phyloP scores from a whole-genome alignment of 768 basidiomycete genomes.

The Agaricus subrufescens region DNA sequence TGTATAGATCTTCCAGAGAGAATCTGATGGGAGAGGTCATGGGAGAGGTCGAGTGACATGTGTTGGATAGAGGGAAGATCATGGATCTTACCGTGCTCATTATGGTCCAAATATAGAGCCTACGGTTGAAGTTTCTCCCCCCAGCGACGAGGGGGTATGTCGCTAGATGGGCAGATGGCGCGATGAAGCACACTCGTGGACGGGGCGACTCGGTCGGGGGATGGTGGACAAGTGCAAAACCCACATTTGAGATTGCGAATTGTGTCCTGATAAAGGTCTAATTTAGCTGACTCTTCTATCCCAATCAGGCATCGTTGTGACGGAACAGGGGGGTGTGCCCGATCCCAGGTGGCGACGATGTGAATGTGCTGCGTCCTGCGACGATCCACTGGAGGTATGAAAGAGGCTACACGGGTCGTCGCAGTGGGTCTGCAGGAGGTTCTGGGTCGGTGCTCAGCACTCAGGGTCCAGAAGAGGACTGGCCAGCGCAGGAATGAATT shows the following conservation, averaged over 20 bases:
- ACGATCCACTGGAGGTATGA: too few relatives aligned
- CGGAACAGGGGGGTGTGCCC: background rate
- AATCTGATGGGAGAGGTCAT: conserved; percentile 8
- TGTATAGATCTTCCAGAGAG: conserved; percentile 4
- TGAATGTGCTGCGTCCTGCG: too few relatives aligned
- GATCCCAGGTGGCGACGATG: background rate
- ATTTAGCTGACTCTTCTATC: background rate
- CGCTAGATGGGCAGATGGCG: too few relatives aligned
- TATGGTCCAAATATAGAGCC: background rate
- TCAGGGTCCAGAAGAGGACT: background rate
- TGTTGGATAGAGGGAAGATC: background rate
- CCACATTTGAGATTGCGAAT: background rate
- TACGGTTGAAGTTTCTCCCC: too few relatives aligned
- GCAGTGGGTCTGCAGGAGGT: too few relatives aligned
- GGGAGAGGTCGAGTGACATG: background rate
- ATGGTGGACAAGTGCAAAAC: too few relatives aligned
- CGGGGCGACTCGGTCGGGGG: too few relatives aligned
- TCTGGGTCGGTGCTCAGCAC: background rate
- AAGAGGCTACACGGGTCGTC: too few relatives aligned
- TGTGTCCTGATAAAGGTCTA: background rate
- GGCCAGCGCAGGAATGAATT: background rate
- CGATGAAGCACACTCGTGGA: too few relatives aligned
- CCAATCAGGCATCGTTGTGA: background rate
- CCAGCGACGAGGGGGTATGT: too few relatives aligned
- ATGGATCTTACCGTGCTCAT: conserved; percentile 3